Evolutionary conservation across 768 basidiomycete species (phyloP).

Genomic region (Trametes coccinea): DNA sequence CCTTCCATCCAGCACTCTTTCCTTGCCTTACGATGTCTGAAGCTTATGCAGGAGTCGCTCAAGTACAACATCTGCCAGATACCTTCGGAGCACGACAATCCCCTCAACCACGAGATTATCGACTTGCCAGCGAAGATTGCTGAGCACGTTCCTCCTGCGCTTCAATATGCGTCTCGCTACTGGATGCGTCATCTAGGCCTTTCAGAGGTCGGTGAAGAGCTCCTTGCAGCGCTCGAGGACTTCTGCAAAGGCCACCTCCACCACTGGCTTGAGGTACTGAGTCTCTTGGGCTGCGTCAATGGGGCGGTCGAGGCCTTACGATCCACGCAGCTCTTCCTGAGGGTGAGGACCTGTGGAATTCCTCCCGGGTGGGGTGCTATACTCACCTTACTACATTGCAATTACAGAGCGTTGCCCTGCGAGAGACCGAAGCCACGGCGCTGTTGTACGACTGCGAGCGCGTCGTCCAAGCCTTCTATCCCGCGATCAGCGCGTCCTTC

Average conservation of each 20-base stretch:
- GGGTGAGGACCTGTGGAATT: background rate
- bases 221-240: background rate
- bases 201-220: background rate
- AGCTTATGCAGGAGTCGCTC: background rate
- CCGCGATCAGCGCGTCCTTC: conserved; percentile 17
- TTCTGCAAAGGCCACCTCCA: conserved; percentile 23
- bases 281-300: conserved; percentile 6
- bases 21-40: background rate
- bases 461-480: conserved; percentile 16
- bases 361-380: too few relatives aligned
- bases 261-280: conserved; percentile 27
- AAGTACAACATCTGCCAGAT: conserved; percentile 11
- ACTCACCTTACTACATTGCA: too few relatives aligned
- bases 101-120: conserved; percentile 7
- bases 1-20: background rate
- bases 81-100: background rate
- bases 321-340: background rate
- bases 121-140: background rate
- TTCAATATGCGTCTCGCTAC: conserved; percentile 27
- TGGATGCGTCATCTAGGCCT: conserved; percentile 16
- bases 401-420: background rate
- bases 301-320: background rate
- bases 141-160: conserved; percentile 10
- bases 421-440: background rate
- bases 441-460: conserved; percentile 18